These are phyloP conservation scores for Ascochyta fabae DNA, from an alignment of 2,329 filamentous ascomycete genomes.

Conservation along the genomic window DNA sequence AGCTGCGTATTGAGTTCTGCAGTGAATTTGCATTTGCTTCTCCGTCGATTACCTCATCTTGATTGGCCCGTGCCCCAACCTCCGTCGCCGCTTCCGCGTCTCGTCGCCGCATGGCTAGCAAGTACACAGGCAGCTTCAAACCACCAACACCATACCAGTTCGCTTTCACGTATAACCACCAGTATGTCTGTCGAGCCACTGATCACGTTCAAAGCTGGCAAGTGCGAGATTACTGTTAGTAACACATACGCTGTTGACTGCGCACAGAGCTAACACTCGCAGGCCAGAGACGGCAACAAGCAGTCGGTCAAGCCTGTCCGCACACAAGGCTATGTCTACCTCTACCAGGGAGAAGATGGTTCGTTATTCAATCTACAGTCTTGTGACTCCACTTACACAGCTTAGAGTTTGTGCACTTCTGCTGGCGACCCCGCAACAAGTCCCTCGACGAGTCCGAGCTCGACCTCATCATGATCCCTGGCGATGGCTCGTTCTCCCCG, in stretches of 20 bases:
- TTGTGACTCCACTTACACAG: slow-evolving; percentile 19
- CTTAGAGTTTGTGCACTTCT: slow-evolving; percentile 89
- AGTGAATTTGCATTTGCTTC: slow-evolving; percentile 10
- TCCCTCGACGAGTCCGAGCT: slow-evolving; percentile 76
- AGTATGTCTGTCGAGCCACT: slow-evolving; percentile 82
- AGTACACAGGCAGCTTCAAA: slow-evolving; percentile 23
- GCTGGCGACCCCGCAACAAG: slow-evolving; percentile 84
- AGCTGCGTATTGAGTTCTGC: neutral
- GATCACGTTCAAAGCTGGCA: slow-evolving; percentile 95
- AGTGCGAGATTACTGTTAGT: slow-evolving; percentile 83
- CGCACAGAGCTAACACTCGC: slow-evolving; percentile 24
- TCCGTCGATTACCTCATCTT: slow-evolving; percentile 9
- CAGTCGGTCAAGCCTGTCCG: slow-evolving; percentile 73
- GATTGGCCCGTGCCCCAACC: slow-evolving; percentile 4
- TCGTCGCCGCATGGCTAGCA: slow-evolving; percentile 10
- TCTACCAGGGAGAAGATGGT: slow-evolving; percentile 87
- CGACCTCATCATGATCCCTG: slow-evolving; percentile 92
- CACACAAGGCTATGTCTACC: slow-evolving; percentile 85
- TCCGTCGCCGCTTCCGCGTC: neutral
- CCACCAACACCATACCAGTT: slow-evolving; percentile 24
- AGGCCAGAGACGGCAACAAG: slow-evolving; percentile 35
- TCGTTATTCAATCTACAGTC: slow-evolving; percentile 22
- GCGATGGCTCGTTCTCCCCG: slow-evolving; percentile 84
- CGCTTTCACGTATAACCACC: slow-evolving; percentile 20
- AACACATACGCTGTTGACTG: neutral